Evolutionary conservation across 352 stramenopile genomes (phyloP).

Genomic region (Pythium phragmitis): DNA sequence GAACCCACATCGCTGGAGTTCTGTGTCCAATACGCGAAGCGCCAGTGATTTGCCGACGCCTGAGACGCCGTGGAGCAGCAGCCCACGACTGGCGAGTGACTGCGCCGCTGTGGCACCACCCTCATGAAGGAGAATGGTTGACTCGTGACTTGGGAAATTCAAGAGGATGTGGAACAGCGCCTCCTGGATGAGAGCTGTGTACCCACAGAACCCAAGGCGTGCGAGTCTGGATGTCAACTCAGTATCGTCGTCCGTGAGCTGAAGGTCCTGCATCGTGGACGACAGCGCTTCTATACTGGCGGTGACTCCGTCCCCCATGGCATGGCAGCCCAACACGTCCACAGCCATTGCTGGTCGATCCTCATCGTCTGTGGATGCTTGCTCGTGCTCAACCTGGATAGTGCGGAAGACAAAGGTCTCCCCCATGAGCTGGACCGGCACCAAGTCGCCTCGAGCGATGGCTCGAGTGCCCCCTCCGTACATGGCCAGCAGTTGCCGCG

Average conservation of each 20-base stretch:
- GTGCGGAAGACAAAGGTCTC: constrained; percentile 56
- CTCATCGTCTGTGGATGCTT: not conserved
- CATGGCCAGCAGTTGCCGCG: constrained; percentile 37
- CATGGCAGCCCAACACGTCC: constrained; percentile 1
- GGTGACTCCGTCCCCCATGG: not conserved
- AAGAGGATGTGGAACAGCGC: constrained; percentile 58
- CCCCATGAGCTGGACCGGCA: constrained; percentile 47
- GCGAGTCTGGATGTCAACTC: constrained; percentile 33
- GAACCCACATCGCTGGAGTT: constrained; percentile 27
- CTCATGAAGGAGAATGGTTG: not conserved
- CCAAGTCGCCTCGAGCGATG: constrained; percentile 25
- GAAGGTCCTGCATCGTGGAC: constrained; percentile 6
- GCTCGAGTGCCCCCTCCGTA: not conserved
- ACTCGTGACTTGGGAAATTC: constrained; percentile 11
- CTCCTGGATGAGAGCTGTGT: constrained; percentile 48
- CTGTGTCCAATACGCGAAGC: constrained; percentile 30
- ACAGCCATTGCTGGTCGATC: too few species aligned
- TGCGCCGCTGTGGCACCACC: not conserved
- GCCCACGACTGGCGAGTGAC: constrained; percentile 42
- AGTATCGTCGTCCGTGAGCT: constrained; percentile 17
- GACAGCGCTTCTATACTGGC: constrained; percentile 9
- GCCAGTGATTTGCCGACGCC: constrained; percentile 69
- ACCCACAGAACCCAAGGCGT: constrained; percentile 47
- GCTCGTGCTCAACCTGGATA: constrained; percentile 17
- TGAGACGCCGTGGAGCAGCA: constrained; percentile 61